Conservation (phyloP, 1,284 basidiomycete species). For the Pterulicium gracile region DNA sequence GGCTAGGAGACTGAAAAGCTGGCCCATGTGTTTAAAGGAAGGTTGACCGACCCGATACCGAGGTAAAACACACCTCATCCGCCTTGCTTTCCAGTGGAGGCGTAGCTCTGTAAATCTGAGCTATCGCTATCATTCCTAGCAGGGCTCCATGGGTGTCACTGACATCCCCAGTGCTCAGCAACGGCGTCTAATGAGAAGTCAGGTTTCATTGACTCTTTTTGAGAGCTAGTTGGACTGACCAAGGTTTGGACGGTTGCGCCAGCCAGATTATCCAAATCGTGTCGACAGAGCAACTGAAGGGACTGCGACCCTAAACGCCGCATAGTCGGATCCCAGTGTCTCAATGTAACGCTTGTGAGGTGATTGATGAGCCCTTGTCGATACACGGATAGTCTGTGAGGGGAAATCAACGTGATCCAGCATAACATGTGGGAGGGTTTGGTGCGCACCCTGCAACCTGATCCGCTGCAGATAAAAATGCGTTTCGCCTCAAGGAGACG, state of each 20-base stretch:
- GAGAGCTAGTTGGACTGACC: slow-evolving; percentile 26
- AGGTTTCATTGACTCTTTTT: slow-evolving; percentile 5
- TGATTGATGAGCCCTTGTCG: slow-evolving; percentile 63
- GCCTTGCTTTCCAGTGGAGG: slow-evolving; percentile 16
- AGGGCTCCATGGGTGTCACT: slow-evolving; percentile 79
- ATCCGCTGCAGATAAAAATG: slow-evolving; percentile 77
- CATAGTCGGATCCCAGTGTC: slow-evolving; percentile 88
- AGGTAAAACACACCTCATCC: slow-evolving; percentile 23
- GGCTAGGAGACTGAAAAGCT: slow-evolving; percentile 42
- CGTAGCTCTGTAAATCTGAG: slow-evolving; percentile 33
- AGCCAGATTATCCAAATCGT: slow-evolving; percentile 46
- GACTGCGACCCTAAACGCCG: slow-evolving; percentile 75
- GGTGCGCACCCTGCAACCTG: slow-evolving; percentile 71
- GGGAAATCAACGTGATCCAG: not conserved
- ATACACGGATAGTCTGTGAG: slow-evolving; percentile 58
- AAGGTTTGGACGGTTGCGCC: slow-evolving; percentile 37
- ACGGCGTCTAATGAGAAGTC: slow-evolving; percentile 30
- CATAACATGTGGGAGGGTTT: slow-evolving; percentile 9
- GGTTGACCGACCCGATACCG: slow-evolving; percentile 4
- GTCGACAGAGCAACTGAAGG: slow-evolving; percentile 54
- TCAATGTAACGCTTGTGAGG: slow-evolving; percentile 61
- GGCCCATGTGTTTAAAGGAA: slow-evolving; percentile 9
- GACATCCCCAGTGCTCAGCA: slow-evolving; percentile 58
- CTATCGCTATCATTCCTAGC: slow-evolving; percentile 63
- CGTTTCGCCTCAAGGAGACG: slow-evolving; percentile 76